Evolutionary conservation across 1,284 basidiomycete genomes (phyloP).

Genomic region (Boletus hoseneyae): DNA sequence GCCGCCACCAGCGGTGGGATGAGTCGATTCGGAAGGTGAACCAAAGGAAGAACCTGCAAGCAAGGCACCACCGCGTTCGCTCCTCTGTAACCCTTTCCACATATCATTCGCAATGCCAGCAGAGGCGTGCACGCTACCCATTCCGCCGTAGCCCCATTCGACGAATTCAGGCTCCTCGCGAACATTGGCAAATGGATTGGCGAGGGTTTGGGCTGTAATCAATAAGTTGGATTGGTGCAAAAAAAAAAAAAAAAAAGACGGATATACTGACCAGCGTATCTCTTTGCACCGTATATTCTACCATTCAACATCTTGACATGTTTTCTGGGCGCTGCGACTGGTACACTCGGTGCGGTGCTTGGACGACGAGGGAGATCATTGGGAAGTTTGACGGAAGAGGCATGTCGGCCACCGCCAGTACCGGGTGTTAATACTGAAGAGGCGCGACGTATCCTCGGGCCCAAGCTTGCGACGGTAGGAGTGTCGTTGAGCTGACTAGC

Average conservation of each 20-base stretch:
- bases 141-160: constrained; percentile 83
- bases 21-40: background rate
- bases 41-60: constrained; percentile 14
- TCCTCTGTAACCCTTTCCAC: constrained; percentile 31
- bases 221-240: background rate
- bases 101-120: constrained; percentile 29
- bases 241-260: background rate
- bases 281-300: constrained; percentile 64
- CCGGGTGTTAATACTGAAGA: constrained; percentile 22
- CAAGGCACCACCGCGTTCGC: constrained; percentile 27
- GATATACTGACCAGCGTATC: constrained; percentile 32
- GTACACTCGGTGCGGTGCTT: constrained; percentile 14
- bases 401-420: constrained; percentile 32
- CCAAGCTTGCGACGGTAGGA: constrained; percentile 24
- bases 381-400: constrained; percentile 8
- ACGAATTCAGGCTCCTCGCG: constrained; percentile 71
- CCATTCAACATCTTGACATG: constrained; percentile 68
- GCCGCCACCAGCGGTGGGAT: background rate
- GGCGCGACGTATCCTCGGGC: constrained; percentile 28
- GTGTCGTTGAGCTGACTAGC: background rate
- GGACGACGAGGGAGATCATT: constrained; percentile 7
- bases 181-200: constrained; percentile 51
- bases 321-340: constrained; percentile 24
- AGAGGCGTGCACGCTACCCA: constrained; percentile 60
- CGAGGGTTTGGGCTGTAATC: constrained; percentile 21